These are phyloP conservation scores for Beauveria australis DNA, from an alignment of 2,329 filamentous ascomycete genomes.

Conservation along the genomic window DNA sequence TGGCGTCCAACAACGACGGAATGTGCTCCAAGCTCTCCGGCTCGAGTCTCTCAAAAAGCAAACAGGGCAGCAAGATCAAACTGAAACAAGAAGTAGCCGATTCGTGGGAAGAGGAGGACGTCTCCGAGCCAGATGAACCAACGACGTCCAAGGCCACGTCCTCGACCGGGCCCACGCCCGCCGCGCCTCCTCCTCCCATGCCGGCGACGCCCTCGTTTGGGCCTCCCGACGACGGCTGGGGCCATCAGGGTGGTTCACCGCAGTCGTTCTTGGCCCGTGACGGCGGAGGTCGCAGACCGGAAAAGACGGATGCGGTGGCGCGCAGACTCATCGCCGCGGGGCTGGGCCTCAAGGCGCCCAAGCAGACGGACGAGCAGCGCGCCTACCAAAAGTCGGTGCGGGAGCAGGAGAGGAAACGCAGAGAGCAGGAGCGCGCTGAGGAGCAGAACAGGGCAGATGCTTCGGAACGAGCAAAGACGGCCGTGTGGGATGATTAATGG, in stretches of 20 bases:
- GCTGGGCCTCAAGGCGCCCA: slow-evolving; percentile 71
- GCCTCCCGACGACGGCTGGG: slow-evolving; percentile 18
- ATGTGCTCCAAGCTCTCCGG: slow-evolving; percentile 24
- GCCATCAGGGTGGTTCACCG: slow-evolving; percentile 11
- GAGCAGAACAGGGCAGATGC: slow-evolving; percentile 53
- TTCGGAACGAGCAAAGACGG: slow-evolving; percentile 67
- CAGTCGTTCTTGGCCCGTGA: neutral
- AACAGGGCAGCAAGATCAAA: slow-evolving; percentile 9
- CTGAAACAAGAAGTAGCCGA: slow-evolving; percentile 28
- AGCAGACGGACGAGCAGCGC: slow-evolving; percentile 78
- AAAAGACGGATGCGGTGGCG: slow-evolving; percentile 91
- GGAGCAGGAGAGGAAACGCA: slow-evolving; percentile 73
- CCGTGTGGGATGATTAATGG: slow-evolving; percentile 71
- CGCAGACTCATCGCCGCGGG: slow-evolving; percentile 83
- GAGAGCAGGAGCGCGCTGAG: slow-evolving; percentile 63
- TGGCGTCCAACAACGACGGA: slow-evolving; percentile 17
- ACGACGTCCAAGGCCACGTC: slow-evolving; percentile 10
- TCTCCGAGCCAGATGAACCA: slow-evolving; percentile 28
- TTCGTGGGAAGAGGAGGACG: slow-evolving; percentile 52
- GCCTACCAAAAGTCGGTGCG: slow-evolving; percentile 76
- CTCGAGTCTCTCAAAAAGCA: slow-evolving; percentile 20
- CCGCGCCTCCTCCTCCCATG: slow-evolving; percentile 60
- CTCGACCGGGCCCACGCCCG: slow-evolving; percentile 24
- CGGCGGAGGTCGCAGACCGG: slow-evolving; percentile 45
- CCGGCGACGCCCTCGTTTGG: slow-evolving; percentile 47